phyloP scores from a whole-genome alignment of 129 eudicot genomes.

The Flaveria linearis region DNA sequence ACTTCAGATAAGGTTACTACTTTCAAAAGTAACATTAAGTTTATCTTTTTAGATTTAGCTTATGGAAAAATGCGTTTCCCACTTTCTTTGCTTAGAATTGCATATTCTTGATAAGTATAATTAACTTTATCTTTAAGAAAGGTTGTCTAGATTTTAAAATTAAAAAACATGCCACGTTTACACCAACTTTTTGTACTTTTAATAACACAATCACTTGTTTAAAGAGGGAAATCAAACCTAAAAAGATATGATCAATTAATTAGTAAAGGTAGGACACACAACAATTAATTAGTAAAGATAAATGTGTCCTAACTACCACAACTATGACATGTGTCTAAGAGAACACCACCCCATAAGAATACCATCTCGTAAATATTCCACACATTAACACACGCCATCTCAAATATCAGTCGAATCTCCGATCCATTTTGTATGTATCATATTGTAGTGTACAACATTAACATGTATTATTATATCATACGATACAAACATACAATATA shows the following conservation, averaged over 20 bases:
- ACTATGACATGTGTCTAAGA: background rate
- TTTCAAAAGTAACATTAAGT: too few relatives aligned
- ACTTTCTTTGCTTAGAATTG: background rate
- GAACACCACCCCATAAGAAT: background rate
- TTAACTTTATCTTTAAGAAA: constrained; percentile 5
- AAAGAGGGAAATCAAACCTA: background rate
- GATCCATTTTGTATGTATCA: background rate
- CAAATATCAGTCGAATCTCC: background rate
- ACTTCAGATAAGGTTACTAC: too few relatives aligned
- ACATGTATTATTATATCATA: too few relatives aligned
- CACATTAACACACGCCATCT: background rate
- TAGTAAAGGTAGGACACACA: background rate
- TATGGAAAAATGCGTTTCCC: background rate
- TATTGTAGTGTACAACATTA: background rate
- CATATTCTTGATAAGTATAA: background rate
- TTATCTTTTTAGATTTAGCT: too few relatives aligned
- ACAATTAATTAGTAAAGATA: background rate
- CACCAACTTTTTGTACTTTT: background rate
- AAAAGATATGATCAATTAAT: background rate
- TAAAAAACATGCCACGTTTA: background rate
- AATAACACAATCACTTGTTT: constrained; percentile 2
- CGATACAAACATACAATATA: too few relatives aligned
- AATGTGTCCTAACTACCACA: background rate
- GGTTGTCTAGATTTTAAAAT: background rate
- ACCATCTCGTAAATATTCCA: background rate